Base-by-base conservation (phyloP, 2,329 filamentous ascomycete genomes). In the Ilyonectria mors-panacis region DNA sequence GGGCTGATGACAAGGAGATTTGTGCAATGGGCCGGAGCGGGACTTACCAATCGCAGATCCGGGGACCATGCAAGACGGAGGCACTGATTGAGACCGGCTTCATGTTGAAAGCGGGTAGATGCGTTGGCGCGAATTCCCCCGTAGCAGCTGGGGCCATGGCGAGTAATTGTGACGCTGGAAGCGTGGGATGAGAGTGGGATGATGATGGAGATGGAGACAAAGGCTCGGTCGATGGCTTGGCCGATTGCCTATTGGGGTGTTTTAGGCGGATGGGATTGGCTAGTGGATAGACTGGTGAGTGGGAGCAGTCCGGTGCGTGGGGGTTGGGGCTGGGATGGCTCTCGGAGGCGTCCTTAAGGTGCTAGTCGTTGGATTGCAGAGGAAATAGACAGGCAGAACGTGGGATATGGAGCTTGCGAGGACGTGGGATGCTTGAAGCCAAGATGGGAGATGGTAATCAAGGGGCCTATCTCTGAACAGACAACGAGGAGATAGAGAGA, bases 111-210 rank as follows among this genome's bases (percentile, higher is more conserved):
- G 79, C 77, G 77, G 83, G 80, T 78, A 83, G 76, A 73, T 84
- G 83, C 81, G 81, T 81, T 77, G 83, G 79, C 70, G 79, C 76
- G 66, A 77, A 78, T 73, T 85, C 83, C 75, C 78, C 77, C 70
- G 81, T 83, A 72, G 85, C 85, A 73, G 83, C 84, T 76, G 86
- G 85, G 74, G 85, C 85, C 86, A 87, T 87, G 58, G 70, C 79
- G 64, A 62, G 66, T 55, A 62, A 70, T 50, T 62, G 53, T 67
- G 61, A 71, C 63, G 69, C 65, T 68, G 65, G 85, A 69, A 91
- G 91, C 1, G 83, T 93, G 30, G 90, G 87, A 48, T 93, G 92
- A 91, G 9, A 84, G 83, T 86, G 86, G 21, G 84, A 78, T 78
- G 70, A 66, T 69, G 54, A 65, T 63, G 63, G 67, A 57, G 59